phyloP scores from a whole-genome alignment of 1,139 yeast species.

The Arxiozyma bovina region DNA sequence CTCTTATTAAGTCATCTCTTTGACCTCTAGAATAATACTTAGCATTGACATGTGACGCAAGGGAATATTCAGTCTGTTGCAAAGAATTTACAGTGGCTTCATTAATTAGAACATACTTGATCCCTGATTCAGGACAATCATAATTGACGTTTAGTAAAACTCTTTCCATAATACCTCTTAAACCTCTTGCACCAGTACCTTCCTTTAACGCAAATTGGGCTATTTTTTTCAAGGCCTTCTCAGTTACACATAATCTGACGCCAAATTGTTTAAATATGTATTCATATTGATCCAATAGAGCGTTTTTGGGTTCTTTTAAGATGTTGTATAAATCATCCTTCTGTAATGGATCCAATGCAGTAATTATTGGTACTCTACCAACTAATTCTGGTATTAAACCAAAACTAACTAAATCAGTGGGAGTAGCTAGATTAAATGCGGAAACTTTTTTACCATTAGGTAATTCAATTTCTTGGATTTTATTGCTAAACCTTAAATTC shows the following conservation, averaged over 20 bases:
- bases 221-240: constrained; percentile 37
- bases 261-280: constrained; percentile 43
- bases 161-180: constrained; percentile 43
- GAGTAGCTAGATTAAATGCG: constrained; percentile 37
- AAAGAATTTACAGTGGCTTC: constrained; percentile 34
- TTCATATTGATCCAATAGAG: constrained; percentile 41
- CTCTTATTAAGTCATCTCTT: constrained; percentile 31
- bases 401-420: constrained; percentile 40
- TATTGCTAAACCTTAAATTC: constrained; percentile 19
- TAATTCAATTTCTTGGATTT: constrained; percentile 30
- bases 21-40: constrained; percentile 38
- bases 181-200: constrained; percentile 50
- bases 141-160: constrained; percentile 42
- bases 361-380: constrained; percentile 45
- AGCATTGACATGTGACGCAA: constrained; percentile 33
- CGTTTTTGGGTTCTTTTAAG: constrained; percentile 44
- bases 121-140: constrained; percentile 46
- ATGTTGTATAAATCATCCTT: constrained; percentile 39
- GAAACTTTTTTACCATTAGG: constrained; percentile 33
- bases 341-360: constrained; percentile 39
- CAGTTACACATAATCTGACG: constrained; percentile 39
- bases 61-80: constrained; percentile 26
- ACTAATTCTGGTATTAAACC: constrained; percentile 48
- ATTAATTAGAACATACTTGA: constrained; percentile 38
- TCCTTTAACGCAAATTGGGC: constrained; percentile 39